Evolutionary conservation across 106 monocot species (phyloP), one percentile per base, ranked within the genome.

Genomic region (Dendrobium officinale): DNA sequence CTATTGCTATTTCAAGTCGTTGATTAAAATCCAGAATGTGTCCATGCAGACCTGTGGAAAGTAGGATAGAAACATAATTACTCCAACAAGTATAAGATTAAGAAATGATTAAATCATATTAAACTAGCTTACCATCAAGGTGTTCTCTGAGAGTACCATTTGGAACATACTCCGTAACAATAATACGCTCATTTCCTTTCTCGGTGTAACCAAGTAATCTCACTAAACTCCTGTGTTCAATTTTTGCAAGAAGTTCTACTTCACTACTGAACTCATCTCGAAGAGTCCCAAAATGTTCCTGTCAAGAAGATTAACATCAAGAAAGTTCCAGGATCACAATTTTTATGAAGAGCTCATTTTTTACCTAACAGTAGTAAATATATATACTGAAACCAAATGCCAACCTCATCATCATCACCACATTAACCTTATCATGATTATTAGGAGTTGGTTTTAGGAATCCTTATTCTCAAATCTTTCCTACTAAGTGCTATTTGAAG

Each of bases 1-100:
- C 96, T 37, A 93, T 96, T 5, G 96, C 86, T 79, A 96, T 88
- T 82, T 93, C 91, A 27, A 93, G 78, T 24, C 96, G 80, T 72
- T 96, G 93, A 83, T 75, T 87, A 58, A 96, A 96, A 80, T 93
- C 86, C 73, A 96, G 73, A 73, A 89, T 81, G 66, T 82, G 81
- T 29, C 91, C 91, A 79, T 80, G 77, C 47, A 79, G 77, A 82
- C 93, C 95, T 95, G 85, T 31, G n/a, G 82, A 44, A 49, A 8
- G 41, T 44, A 43, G 75, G 75, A 42, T 13, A 29, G 42, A 20
- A 79, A 47, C 13, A 54, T 77, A 40, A 45, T 11, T 40, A 85
- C n/a, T 51, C 75, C 18, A 42, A 11, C 27, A 80, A 70, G 22
- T 55, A 7, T 54, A 55, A 20, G 1, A 66, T 26, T 79, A 6